Conservation (phyloP, 169 alveolate species). For the Cryptosporidium xiaoi region DNA sequence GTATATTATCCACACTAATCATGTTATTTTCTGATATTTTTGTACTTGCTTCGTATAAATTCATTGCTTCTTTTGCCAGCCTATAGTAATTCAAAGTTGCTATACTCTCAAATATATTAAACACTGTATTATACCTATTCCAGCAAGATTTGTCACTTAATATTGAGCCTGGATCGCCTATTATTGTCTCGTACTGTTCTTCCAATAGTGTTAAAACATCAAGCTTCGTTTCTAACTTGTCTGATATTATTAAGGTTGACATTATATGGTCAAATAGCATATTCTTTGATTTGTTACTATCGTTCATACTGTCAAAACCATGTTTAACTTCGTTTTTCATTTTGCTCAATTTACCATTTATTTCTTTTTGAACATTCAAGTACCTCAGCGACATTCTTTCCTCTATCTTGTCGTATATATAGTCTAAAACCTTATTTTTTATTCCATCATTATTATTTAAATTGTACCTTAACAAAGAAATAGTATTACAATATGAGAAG, state of each 20-base stretch:
- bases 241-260: constrained; percentile 44
- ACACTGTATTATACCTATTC: constrained; percentile 30
- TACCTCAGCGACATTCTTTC: constrained; percentile 45
- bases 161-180: constrained; percentile 20
- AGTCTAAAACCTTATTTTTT: constrained; percentile 6
- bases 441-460: constrained; percentile 41
- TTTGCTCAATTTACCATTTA: background rate
- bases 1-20: constrained; percentile 17
- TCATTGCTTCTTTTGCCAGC: constrained; percentile 28
- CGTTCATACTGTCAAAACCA: background rate
- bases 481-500: background rate
- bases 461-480: constrained; percentile 28
- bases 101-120: constrained; percentile 49
- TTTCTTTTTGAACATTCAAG: background rate
- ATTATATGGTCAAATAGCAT: constrained; percentile 59
- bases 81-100: constrained; percentile 9
- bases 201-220: constrained; percentile 54
- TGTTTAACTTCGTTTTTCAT: background rate
- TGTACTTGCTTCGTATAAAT: constrained; percentile 72
- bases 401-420: constrained; percentile 11
- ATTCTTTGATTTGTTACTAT: background rate
- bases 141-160: constrained; percentile 28
- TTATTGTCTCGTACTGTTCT: constrained; percentile 37
- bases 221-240: constrained; percentile 7
- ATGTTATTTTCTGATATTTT: constrained; percentile 34